Base-by-base conservation (phyloP, 768 basidiomycete genomes). In the Boletus fagicola region DNA sequence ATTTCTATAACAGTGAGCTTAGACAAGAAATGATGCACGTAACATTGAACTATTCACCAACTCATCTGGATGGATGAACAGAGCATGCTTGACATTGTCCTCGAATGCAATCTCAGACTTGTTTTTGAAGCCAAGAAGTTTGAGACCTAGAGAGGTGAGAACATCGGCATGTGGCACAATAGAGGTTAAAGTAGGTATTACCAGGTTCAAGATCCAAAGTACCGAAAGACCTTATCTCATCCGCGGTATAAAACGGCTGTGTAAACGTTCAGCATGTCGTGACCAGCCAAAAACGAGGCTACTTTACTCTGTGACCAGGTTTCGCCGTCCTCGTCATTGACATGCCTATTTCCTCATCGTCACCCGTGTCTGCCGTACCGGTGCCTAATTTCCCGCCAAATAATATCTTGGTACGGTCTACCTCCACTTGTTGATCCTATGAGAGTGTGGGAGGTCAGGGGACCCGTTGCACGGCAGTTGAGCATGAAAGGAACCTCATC, bases 21-120 rank as follows among this genome's bases (percentile, higher is more conserved):
- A 51, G 49, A 35, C n/a, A 36, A 5, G 11, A n/a, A 5, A 45
- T 15, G 10, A 49, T 36, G 18, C 18, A 15, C 8, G 16, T 13
- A 18, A 26, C 6, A 1, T 33, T 22, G 24, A 40, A 31, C 33
- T 5, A 70, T 80, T 53, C 60, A 93, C 96, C 74, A 83, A 75
- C 70, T 99, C 97, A 65, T 95, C 87, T 0, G 97, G 97, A 69
- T 93, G 92, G 54, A 98, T 83, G 70, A 98, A 98, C 46, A 84
- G 73, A 0, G 94, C 87, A 72, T 98, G 94, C 66, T 93, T 96
- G 66, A 97, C 73, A 62, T 95, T 96, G 68, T 98, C 92, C 68
- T 94, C 90, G 62, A 95, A 90, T 2, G 75, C 74, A 1, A 98
- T 79, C 61, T 88, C 80, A 6, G 72, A 72, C 13, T 79, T 80